These are phyloP conservation scores for Rhynchosporium graminicola DNA, from an alignment of 2,329 filamentous ascomycete genomes.

Conservation along the genomic window DNA sequence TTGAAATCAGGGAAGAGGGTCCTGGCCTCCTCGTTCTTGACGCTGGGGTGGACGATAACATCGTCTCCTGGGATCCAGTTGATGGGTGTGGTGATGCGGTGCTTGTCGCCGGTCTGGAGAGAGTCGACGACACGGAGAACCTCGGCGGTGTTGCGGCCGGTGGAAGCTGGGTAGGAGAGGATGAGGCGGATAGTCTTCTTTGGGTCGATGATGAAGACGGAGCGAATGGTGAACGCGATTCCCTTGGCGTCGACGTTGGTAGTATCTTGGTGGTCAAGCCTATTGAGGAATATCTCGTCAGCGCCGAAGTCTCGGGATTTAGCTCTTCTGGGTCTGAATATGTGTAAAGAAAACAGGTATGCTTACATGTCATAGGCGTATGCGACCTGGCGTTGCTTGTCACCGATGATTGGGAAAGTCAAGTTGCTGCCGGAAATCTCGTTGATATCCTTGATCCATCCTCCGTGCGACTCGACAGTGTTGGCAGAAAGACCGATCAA, in stretches of 20 bases:
- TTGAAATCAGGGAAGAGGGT: constrained; percentile 80
- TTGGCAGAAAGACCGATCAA: constrained; percentile 90
- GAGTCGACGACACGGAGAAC: constrained; percentile 78
- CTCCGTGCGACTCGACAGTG: constrained; percentile 77
- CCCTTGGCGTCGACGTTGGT: constrained; percentile 81
- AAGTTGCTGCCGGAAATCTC: constrained; percentile 73
- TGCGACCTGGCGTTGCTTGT: constrained; percentile 76
- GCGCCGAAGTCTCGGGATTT: neutral
- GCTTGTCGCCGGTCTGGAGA: constrained; percentile 81
- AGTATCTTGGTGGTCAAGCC: constrained; percentile 77
- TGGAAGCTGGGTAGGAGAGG: constrained; percentile 89
- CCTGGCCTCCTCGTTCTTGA: constrained; percentile 83
- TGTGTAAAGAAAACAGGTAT: neutral
- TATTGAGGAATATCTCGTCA: constrained; percentile 37
- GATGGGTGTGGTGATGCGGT: constrained; percentile 85
- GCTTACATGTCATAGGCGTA: constrained; percentile 76
- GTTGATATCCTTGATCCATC: constrained; percentile 89
- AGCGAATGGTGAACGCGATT: constrained; percentile 91
- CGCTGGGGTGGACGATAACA: constrained; percentile 83
- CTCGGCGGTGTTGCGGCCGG: constrained; percentile 80
- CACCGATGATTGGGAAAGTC: constrained; percentile 78
- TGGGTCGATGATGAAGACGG: constrained; percentile 93
- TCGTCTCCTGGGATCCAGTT: constrained; percentile 89
- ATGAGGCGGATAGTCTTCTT: constrained; percentile 91
- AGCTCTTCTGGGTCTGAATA: too few species aligned